phyloP scores from a whole-genome alignment of 1,284 basidiomycete genomes.

The Albatrellus sp. region DNA sequence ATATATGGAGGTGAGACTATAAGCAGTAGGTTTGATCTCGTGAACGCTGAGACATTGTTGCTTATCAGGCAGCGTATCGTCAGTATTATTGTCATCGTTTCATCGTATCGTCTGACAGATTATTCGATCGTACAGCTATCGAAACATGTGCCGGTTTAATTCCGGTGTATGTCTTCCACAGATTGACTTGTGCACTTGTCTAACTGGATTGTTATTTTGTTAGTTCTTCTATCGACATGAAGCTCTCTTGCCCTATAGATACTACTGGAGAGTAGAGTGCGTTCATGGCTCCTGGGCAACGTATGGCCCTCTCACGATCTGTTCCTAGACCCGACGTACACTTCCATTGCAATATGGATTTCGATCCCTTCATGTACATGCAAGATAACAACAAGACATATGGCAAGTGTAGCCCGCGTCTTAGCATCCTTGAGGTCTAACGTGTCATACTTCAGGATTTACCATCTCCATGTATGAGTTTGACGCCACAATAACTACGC shows the following conservation, averaged over 20 bases:
- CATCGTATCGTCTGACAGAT: no score
- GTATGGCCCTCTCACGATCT: background rate
- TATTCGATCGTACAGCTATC: conserved; percentile 17
- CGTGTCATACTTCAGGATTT: conserved; percentile 31
- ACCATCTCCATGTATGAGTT: conserved; percentile 73
- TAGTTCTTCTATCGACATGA: conserved; percentile 42
- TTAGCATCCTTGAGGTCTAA: background rate
- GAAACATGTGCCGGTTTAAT: conserved; percentile 53
- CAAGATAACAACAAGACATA: conserved; percentile 62
- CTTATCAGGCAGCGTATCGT: background rate
- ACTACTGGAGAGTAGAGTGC: conserved; percentile 59
- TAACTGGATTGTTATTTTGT: background rate
- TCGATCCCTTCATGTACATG: conserved; percentile 72
- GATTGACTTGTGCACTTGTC: conserved; percentile 1
- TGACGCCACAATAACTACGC: conserved; percentile 57
- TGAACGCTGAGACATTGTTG: background rate
- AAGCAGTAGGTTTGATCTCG: background rate
- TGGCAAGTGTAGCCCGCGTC: conserved; percentile 18
- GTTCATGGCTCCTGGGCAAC: conserved; percentile 4
- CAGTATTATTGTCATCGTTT: background rate
- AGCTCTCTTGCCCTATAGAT: conserved; percentile 34
- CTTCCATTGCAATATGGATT: conserved; percentile 62
- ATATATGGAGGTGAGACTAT: conserved; percentile 39
- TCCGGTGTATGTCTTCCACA: conserved; percentile 33
- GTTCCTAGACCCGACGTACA: conserved; percentile 46